Conservation (phyloP, 2,329 filamentous ascomycete species). For the Apiospora malaysiana region DNA sequence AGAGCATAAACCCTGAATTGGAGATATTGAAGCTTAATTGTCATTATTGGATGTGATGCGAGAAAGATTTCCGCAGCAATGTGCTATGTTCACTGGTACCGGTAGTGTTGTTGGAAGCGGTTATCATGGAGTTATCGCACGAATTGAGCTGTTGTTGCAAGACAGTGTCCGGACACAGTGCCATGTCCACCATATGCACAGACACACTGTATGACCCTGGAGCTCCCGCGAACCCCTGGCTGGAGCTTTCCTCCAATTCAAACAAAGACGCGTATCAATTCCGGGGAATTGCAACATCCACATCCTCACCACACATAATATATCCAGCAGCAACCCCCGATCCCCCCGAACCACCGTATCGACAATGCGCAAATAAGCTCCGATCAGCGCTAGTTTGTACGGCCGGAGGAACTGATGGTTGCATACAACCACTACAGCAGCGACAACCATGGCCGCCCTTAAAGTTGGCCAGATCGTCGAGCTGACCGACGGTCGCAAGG, state of each 20-base stretch:
- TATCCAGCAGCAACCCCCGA: background rate
- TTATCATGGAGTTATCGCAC: background rate
- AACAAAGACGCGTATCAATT: constrained; percentile 20
- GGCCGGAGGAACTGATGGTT: constrained; percentile 9
- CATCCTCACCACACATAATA: background rate
- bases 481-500: constrained; percentile 78
- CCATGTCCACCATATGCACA: too few relatives aligned
- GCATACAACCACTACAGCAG: background rate
- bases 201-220: constrained; percentile 2
- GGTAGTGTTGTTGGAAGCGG: background rate
- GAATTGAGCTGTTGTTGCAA: background rate
- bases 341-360: background rate
- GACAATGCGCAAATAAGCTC: background rate
- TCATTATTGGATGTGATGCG: background rate
- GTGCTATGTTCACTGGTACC: too few relatives aligned
- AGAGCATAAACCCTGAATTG: too few relatives aligned
- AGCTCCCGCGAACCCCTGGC: constrained; percentile 20
- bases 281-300: constrained; percentile 4
- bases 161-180: background rate
- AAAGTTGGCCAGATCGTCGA: constrained; percentile 76
- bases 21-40: background rate
- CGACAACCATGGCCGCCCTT: constrained; percentile 60
- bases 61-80: background rate
- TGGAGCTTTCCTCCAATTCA: constrained; percentile 17
- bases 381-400: background rate